These are phyloP conservation scores for Cutaneotrichosporon sp. DNA, from an alignment of 1,284 basidiomycete genomes.

Conservation along the genomic window DNA sequence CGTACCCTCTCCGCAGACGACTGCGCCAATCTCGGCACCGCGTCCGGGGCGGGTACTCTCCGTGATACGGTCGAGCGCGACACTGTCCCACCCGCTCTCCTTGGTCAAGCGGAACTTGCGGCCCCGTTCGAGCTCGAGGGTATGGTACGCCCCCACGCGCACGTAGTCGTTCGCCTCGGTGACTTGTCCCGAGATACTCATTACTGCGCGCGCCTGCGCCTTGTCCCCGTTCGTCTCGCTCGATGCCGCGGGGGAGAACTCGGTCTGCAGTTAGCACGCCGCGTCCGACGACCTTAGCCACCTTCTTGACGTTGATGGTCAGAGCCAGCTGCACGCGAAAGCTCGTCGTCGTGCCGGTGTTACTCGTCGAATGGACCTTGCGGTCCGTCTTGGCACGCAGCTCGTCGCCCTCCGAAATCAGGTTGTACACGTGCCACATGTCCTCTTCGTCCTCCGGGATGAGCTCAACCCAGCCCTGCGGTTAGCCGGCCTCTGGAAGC, in stretches of 20 bases:
- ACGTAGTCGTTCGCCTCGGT: constrained; percentile 87
- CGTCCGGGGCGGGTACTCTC: constrained; percentile 87
- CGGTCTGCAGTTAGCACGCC: constrained; percentile 37
- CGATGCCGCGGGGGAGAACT: constrained; percentile 62
- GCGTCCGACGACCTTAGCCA: constrained; percentile 19
- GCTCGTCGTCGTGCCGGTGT: constrained; percentile 90
- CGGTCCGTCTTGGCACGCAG: constrained; percentile 86
- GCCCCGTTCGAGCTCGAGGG: constrained; percentile 75
- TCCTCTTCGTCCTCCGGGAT: constrained; percentile 94
- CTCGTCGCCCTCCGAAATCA: constrained; percentile 82
- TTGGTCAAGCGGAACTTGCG: constrained; percentile 75
- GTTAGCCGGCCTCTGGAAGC: neutral
- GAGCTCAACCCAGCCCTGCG: constrained; percentile 79
- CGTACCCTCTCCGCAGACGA: constrained; percentile 90
- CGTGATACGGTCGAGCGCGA: constrained; percentile 73
- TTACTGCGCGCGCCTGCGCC: constrained; percentile 54
- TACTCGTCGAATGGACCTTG: constrained; percentile 65
- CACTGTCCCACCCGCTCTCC: constrained; percentile 77
- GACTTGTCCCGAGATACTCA: constrained; percentile 85
- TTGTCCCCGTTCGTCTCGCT: constrained; percentile 49
- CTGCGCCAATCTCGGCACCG: constrained; percentile 92
- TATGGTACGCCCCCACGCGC: constrained; percentile 91
- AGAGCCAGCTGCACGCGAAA: constrained; percentile 79
- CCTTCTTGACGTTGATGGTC: constrained; percentile 69
- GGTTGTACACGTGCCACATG: constrained; percentile 99